Evolutionary conservation across 106 monocot genomes (phyloP), one percentile per base, ranked within the genome.

Genomic region (Amphibolis antarctica): DNA sequence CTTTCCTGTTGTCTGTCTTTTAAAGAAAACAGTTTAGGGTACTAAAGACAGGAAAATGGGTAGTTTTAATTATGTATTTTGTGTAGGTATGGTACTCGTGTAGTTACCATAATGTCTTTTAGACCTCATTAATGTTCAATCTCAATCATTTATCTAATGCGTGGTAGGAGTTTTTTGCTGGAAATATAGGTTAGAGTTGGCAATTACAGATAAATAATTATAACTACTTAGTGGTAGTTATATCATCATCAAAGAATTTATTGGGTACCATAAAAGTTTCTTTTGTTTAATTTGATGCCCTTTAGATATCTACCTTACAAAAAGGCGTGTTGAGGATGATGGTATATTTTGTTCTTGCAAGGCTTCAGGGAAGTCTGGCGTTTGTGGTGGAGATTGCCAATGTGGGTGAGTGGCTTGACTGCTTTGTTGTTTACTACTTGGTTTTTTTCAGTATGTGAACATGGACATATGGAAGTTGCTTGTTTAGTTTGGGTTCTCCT

Each of bases 261-360:
- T 52, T 21, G 12, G 3, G 0, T 66, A 13, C 17, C 26, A n/a
- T 44, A 1, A 11, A 28, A 3, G 24, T 68, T 17, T 26, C 0
- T 69, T 45, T 57, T 52, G 10, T 53, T 57, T 6, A 7, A 26
- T 65, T 70, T 81, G 36, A 75, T 70, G 51, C 22, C 13, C 55
- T 30, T 21, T 78, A 93, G 93, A 94, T 78, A 47, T 89, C 5
- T 89, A 94, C 62, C 83, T 94, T 5, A 86, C 74, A 46, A 89
- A 89, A 71, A 83, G 68, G 64, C 85, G 83, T 51, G 59, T 75
- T 36, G 93, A 94, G 31, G 89, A 94, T 79, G 93, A 94, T 79
- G 93, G 89, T n/a, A 93, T 93, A 65, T 94, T 89, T 69, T 94
- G 93, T 61, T 79, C 85, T 27, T 94, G 93, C 70, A 65, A 46